These are phyloP conservation scores for Spergularia marina DNA, from an alignment of 148 eudicot species.

Conservation along the genomic window DNA sequence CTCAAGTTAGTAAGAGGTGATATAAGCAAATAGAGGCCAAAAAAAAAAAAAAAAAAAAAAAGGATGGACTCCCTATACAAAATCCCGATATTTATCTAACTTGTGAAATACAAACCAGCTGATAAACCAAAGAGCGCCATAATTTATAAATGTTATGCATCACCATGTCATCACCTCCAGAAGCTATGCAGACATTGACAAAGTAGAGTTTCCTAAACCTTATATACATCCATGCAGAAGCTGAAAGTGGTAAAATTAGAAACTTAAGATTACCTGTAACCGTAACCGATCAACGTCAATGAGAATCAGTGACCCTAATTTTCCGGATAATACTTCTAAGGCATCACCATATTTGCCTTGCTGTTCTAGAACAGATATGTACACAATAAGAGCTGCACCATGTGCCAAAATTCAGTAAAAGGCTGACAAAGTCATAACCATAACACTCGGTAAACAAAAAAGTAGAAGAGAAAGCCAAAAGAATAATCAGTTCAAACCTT, in stretches of 20 bases:
- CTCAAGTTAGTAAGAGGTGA: constrained; percentile 43
- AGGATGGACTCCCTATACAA: not conserved
- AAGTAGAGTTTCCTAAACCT: not conserved
- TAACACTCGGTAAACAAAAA: not conserved
- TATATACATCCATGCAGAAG: not conserved
- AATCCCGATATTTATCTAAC: not conserved
- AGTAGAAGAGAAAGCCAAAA: not conserved
- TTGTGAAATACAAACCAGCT: not conserved
- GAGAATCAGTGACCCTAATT: constrained; percentile 72
- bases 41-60: not conserved
- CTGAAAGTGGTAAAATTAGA: constrained; percentile 4
- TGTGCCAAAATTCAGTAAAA: constrained; percentile 21
- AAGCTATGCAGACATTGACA: not conserved
- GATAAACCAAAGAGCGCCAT: constrained; percentile 3
- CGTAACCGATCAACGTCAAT: constrained; percentile 80
- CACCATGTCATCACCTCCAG: too few relatives aligned
- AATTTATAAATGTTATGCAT: not conserved
- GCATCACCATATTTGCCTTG: constrained; percentile 85
- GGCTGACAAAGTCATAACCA: constrained; percentile 3
- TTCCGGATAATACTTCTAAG: constrained; percentile 72
- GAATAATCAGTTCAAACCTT: constrained; percentile 46
- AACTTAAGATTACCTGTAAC: constrained; percentile 68
- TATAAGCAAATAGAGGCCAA: not conserved
- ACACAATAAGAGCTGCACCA: constrained; percentile 87
- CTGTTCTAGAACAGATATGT: constrained; percentile 79